Conservation (phyloP, 306 rosid species). For the Vigna reflexopilosa region DNA sequence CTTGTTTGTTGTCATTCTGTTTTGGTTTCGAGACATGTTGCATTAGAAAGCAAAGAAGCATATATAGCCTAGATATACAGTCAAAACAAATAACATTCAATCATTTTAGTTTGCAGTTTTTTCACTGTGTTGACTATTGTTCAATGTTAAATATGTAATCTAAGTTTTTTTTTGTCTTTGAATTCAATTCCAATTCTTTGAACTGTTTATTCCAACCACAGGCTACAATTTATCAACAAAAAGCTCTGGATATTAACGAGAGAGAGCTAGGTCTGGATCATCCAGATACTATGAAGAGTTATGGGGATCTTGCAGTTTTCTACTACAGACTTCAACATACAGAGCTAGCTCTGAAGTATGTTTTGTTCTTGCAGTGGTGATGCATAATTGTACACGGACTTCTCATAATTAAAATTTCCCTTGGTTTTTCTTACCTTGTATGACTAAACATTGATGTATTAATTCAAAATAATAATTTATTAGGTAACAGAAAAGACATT, state of each 20-base stretch:
- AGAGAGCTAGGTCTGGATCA: slow-evolving; percentile 92
- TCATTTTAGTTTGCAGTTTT: background rate
- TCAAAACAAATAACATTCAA: background rate
- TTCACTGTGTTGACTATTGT: slow-evolving; percentile 7
- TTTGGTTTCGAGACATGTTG: slow-evolving; percentile 41
- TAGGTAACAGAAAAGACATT: background rate
- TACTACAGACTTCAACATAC: slow-evolving; percentile 90
- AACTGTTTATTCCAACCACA: slow-evolving; percentile 46
- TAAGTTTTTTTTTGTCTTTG: background rate
- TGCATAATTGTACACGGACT: slow-evolving; percentile 1
- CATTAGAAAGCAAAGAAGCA: slow-evolving; percentile 12
- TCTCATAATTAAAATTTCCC: slow-evolving; percentile 15
- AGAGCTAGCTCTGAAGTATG: slow-evolving; percentile 90
- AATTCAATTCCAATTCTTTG: slow-evolving; percentile 23
- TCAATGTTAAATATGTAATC: background rate
- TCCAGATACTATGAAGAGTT: slow-evolving; percentile 96
- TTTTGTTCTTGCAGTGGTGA: slow-evolving; percentile 39
- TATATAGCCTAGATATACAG: background rate
- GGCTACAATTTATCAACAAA: slow-evolving; percentile 96
- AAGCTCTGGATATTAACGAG: slow-evolving; percentile 90
- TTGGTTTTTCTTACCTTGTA: background rate
- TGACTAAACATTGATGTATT: background rate
- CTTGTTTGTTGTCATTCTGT: slow-evolving; percentile 33
- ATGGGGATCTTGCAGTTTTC: slow-evolving; percentile 93
- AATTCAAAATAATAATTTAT: background rate